A percentile compares a stretch with the other conserved stretches of the same genome.
Conservation (phyloP, 148 eudicot genomes). For the Rhododendron griersonianum region DNA sequence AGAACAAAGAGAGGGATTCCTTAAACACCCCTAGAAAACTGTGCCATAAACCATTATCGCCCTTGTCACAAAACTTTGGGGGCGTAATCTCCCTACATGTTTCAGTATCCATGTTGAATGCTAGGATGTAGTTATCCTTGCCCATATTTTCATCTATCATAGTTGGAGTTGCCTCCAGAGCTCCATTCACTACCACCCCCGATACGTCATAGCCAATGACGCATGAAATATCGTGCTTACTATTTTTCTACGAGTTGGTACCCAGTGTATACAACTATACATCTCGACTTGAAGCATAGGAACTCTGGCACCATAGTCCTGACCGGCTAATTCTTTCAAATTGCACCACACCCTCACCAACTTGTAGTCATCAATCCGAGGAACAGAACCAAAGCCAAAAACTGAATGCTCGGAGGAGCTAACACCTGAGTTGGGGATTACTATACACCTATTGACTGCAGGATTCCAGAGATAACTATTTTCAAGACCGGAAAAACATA, state of each 20-base stretch:
- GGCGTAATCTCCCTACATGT: not conserved
- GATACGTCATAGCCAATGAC: not conserved
- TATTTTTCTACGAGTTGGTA: not conserved
- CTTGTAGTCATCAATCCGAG: not conserved
- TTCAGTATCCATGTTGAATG: not conserved
- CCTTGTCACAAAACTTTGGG: not conserved
- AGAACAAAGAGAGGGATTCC: not conserved
- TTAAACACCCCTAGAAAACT: not conserved
- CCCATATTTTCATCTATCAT: not conserved
- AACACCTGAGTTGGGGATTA: not conserved
- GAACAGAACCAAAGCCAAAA: not conserved
- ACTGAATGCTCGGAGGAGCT: not conserved
- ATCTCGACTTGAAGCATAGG: not conserved
- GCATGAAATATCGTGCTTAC: not conserved
- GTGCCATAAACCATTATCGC: not conserved
- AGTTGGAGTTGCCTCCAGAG: not conserved
- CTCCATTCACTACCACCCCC: not conserved
- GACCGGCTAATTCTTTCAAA: not conserved
- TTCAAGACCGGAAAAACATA: not conserved
- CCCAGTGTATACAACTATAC: not conserved
- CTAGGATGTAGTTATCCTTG: not conserved
- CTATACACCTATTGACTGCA: not conserved
- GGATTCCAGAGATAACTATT: not conserved
- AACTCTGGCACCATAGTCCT: not conserved
- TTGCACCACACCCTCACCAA: not conserved